phyloP scores from a whole-genome alignment of 2,329 filamentous ascomycete genomes.

The Botryotinia calthae region DNA sequence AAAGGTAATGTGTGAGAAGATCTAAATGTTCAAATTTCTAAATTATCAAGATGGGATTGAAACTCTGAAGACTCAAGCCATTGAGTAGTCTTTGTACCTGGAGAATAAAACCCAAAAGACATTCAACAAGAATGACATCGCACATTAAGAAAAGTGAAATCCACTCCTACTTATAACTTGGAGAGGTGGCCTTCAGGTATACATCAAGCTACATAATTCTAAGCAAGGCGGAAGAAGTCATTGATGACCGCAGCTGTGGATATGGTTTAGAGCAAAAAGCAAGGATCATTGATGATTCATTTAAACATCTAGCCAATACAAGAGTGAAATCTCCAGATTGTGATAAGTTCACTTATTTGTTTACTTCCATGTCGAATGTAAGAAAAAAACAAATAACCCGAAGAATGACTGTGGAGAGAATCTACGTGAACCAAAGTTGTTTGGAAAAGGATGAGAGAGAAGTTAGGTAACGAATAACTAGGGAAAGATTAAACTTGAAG shows the following conservation, averaged over 20 bases:
- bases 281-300: not conserved
- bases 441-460: not conserved
- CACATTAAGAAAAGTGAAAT: not conserved
- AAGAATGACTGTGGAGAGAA: not conserved
- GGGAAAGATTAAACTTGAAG: not conserved
- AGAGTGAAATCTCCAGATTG: not conserved
- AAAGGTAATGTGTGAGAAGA: not conserved
- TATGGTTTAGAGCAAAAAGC: accelerated
- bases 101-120: accelerated
- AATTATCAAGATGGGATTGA: accelerated
- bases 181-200: not conserved
- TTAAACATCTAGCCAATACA: not conserved
- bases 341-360: not conserved
- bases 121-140: too few relatives aligned
- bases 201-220: not conserved
- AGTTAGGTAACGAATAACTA: too few relatives aligned
- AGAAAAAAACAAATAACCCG: not conserved
- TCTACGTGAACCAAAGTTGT: not conserved
- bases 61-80: not conserved
- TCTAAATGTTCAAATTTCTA: not conserved
- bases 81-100: not conserved
- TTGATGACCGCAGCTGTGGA: too few relatives aligned
- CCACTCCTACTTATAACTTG: not conserved
- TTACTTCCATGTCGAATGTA: not conserved
- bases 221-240: not conserved